Evolutionary conservation across 2,329 filamentous ascomycete species (phyloP).

Genomic region (Eutypa lata): DNA sequence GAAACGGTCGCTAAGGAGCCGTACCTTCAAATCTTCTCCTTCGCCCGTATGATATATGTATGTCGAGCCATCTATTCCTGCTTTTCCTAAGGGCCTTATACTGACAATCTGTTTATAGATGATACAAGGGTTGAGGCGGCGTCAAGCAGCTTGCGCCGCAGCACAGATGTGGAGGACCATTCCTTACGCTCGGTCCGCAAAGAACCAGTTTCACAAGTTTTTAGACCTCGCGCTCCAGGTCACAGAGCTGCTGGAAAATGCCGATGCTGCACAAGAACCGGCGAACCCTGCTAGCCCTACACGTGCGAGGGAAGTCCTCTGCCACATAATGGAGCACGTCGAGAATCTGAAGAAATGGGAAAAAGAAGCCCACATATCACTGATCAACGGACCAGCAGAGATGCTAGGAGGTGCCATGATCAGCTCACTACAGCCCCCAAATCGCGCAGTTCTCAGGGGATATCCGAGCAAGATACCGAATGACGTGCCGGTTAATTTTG

Average conservation of each 20-base stretch:
- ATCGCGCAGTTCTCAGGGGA: slow-evolving; percentile 9
- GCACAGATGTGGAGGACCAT: slow-evolving; percentile 11
- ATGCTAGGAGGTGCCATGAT: not conserved
- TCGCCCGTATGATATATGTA: slow-evolving; percentile 16
- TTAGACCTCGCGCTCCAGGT: slow-evolving; percentile 13
- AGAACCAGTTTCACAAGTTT: slow-evolving; percentile 14
- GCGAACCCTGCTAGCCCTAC: not conserved
- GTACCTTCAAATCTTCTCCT: slow-evolving; percentile 13
- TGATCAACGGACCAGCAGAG: not conserved
- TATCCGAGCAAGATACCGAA: slow-evolving; percentile 9
- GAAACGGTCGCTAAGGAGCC: slow-evolving; percentile 12
- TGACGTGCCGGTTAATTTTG: slow-evolving; percentile 7
- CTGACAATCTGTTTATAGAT: slow-evolving; percentile 6
- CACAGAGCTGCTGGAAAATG: slow-evolving; percentile 11
- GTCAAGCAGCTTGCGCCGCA: slow-evolving; percentile 11
- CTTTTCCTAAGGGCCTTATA: not conserved
- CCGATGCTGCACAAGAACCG: slow-evolving; percentile 5
- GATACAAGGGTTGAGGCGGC: slow-evolving; percentile 10
- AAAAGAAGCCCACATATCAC: not conserved
- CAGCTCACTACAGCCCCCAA: not conserved
- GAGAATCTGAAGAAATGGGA: slow-evolving; percentile 7
- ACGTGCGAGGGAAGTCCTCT: slow-evolving; percentile 3
- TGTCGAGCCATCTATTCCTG: not conserved
- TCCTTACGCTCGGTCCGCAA: slow-evolving; percentile 9
- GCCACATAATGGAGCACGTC: slow-evolving; percentile 7